Percentiles rank a stretch among this genome's conserved stretches.
Conservation (phyloP, 2,329 filamentous ascomycete species). For the Pyrenophora tritici-repentis region DNA sequence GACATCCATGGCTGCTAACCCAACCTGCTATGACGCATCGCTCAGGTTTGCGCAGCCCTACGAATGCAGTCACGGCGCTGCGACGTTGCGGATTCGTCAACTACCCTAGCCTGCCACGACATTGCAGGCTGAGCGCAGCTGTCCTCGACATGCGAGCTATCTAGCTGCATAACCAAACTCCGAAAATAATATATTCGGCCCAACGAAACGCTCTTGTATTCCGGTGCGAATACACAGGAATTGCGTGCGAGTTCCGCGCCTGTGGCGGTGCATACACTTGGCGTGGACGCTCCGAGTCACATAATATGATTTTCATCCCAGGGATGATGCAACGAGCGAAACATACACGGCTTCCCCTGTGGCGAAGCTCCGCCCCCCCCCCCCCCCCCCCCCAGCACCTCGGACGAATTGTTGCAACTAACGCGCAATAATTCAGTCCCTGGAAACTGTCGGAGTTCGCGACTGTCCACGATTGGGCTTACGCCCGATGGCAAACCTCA, state of each 20-base stretch:
- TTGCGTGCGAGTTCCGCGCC: conserved; percentile 15
- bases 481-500: conserved; percentile 14
- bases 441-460: conserved; percentile 9
- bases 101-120: conserved; percentile 42
- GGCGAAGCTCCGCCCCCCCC: conserved; percentile 33
- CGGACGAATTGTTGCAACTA: conserved; percentile 21
- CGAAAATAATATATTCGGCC: conserved; percentile 38
- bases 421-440: conserved; percentile 13
- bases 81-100: conserved; percentile 32
- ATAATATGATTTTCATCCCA: conserved; percentile 26
- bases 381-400: conserved; percentile 22
- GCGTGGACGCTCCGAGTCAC: conserved; percentile 28
- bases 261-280: conserved; percentile 41
- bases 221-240: conserved; percentile 16
- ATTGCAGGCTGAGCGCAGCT: conserved; percentile 36
- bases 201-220: conserved; percentile 25
- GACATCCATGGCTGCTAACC: conserved; percentile 4
- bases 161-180: conserved; percentile 39
- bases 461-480: conserved; percentile 3
- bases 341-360: conserved; percentile 19
- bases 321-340: conserved; percentile 17
- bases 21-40: conserved; percentile 33
- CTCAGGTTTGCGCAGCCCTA: conserved; percentile 38
- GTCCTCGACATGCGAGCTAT: conserved; percentile 31
- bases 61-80: conserved; percentile 23